A percentile compares a stretch with the other conserved stretches of the same genome.
phyloP scores from a whole-genome alignment of 495 filamentous ascomycete genomes.

The Neurospora tetrasperma region DNA sequence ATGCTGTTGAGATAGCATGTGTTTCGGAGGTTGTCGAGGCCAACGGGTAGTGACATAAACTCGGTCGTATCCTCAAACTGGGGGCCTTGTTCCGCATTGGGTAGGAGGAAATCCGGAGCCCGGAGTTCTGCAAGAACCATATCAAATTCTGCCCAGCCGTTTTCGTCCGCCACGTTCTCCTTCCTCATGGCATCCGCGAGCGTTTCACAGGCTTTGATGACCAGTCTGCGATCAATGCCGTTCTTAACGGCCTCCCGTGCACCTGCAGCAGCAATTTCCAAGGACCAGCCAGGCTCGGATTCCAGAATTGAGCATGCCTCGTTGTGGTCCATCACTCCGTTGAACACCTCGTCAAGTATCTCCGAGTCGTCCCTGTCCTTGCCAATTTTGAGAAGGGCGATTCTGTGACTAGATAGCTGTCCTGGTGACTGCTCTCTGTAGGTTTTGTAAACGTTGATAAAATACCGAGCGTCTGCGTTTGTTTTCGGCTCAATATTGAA shows the following conservation, averaged over 20 bases:
- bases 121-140: neutral
- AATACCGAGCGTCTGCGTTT: constrained; percentile 1
- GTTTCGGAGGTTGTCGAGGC: constrained; percentile 86
- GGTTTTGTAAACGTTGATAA: constrained; percentile 15
- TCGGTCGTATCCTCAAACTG: neutral
- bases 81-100: neutral
- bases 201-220: neutral
- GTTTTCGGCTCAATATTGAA: constrained; percentile 6
- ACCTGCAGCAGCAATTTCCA: constrained; percentile 14
- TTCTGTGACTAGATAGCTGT: constrained; percentile 14
- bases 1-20: constrained; percentile 98
- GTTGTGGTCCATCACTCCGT: constrained; percentile 2
- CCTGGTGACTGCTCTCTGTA: constrained; percentile 14
- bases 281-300: constrained; percentile 6
- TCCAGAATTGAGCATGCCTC: constrained; percentile 15
- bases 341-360: constrained; percentile 11
- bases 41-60: constrained; percentile 55
- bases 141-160: neutral
- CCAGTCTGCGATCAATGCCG: neutral
- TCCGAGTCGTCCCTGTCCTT: constrained; percentile 9
- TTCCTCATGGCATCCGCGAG: neutral
- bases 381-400: constrained; percentile 15
- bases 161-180: neutral
- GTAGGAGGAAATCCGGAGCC: neutral
- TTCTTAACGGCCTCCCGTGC: constrained; percentile 1